Base-by-base conservation (phyloP, 1,284 basidiomycete genomes). In the Cryptococcus sp. region DNA sequence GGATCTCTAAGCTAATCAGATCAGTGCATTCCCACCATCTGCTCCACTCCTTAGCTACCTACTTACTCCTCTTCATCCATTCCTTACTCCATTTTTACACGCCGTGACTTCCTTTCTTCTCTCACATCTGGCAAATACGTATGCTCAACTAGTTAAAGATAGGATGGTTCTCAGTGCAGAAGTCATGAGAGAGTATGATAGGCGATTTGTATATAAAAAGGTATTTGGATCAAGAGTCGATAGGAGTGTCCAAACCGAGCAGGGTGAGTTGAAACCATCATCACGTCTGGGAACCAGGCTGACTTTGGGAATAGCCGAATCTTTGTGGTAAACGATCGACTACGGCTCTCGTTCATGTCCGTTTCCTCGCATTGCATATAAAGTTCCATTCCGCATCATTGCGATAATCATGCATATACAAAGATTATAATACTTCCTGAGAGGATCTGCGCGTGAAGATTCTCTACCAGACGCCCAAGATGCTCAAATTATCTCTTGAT, bases 111-210 rank as follows among this genome's bases (percentile, higher is more conserved):
- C 66, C 1, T 63, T 67, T 43, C 60, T 72, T 35, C 60, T 74
- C 45, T 60, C 64, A 10, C 68, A 71, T 43, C 66, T 75, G 13
- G 60, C 71, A 0, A 56, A 62, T 3, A 62, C 57, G n/a, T 73
- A 63, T 38, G 57, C 64, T 7, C 73, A 73, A 56, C 61, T 77
- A 31, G 70, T 76, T 46, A 74, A 72, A 49, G 76, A 77, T 52
- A 62, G 70, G 43, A 70, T 72, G 71, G 49, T 75, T 13, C 63
- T 77, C 33, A 63, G 61, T 15, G 69, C 73, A 15, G 74, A 77
- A 57, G 76, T 77, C 32, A 76, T 76, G 74, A 61, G 71, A 49
- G 76, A 77, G 61, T 76, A 77, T 52, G 74, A 76, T 57, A 62
- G 65, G 48, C 59, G 73, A 43, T 77, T 77, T 48, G 76, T 76